Evolutionary conservation across 495 filamentous ascomycete genomes (phyloP).

Genomic region (Durotheca rogersii): DNA sequence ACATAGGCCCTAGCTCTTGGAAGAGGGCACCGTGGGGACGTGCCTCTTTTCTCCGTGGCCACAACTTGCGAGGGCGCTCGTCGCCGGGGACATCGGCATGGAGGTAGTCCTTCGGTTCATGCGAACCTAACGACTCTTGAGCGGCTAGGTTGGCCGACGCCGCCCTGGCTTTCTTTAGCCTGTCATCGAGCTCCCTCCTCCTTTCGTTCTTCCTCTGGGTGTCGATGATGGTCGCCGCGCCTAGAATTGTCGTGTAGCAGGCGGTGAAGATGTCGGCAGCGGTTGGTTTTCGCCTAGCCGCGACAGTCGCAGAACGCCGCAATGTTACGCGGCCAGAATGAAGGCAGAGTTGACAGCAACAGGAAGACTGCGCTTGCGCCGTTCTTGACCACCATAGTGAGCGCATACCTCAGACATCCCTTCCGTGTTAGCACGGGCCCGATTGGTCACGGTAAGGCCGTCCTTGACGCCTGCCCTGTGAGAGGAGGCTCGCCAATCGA

Average conservation of each 20-base stretch:
- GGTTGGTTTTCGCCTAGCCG: conserved; percentile 52
- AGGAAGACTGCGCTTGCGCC: conserved; percentile 58
- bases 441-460: conserved; percentile 8
- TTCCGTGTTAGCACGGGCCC: conserved; percentile 1
- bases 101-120: conserved; percentile 8
- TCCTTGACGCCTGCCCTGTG: not conserved
- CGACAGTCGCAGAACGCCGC: conserved; percentile 55
- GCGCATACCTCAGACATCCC: conserved; percentile 60
- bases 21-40: not conserved
- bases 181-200: conserved; percentile 61
- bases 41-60: not conserved
- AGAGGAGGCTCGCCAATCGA: conserved; percentile 9
- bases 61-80: not conserved
- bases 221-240: conserved; percentile 68
- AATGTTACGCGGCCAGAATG: conserved; percentile 54
- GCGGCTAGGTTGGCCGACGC: conserved; percentile 35
- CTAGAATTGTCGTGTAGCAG: conserved; percentile 70
- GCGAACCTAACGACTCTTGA: conserved; percentile 18
- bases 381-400: conserved; percentile 70
- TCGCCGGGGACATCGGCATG: not conserved
- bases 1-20: conserved; percentile 18
- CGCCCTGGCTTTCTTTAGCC: conserved; percentile 52
- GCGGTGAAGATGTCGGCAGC: conserved; percentile 66
- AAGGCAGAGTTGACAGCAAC: conserved; percentile 64
- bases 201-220: conserved; percentile 61